Base-by-base conservation (phyloP, 2,329 filamentous ascomycete species). In the Escovopsis sp. region DNA sequence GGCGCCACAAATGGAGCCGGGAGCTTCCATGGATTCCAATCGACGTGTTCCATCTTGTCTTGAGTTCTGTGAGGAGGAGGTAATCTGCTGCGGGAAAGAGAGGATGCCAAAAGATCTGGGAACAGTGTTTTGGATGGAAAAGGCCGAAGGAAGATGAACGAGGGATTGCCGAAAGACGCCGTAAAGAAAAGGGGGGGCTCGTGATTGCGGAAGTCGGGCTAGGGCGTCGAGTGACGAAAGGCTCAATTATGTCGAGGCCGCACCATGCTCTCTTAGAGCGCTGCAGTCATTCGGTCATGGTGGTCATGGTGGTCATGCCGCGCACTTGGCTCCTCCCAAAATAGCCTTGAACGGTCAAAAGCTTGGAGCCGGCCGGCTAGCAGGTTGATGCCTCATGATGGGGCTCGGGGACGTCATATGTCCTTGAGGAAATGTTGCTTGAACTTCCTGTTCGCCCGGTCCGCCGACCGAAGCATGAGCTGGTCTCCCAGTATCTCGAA, bases 401-500 rank as follows among this genome's bases (percentile, higher is more conserved):
- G 6, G 3, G 35, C 18, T 12, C 18, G 11, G 7, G 35, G 9
- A 23, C 37, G 7, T 82, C 67, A 94, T 12, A 94, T 60, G 49
- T 84, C 78, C 39, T 78, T 72, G 48, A 87, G 68, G 54, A 85
- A 86, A 57, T 89, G 87, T 56, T 76, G 71, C 63, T 91, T 94
- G 63, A 94, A 94, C 65, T 94, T 96, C 64, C 78, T 86, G 53
- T 83, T 94, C 39, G 87, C 85, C 19, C 91, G 70, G 58, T 96
- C 89, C 12, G 82, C 78, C 3, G 89, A 80, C 10, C 87, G 73
- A 50, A 80, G 77, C 68, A 86, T 77, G 55, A 96, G 88, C 57
- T 93, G 85, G 52, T 86, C 82, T 3, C 91, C 91, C 49, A 89
- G 74, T 2, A 96, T 67, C 59, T 96, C 89, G 53, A 95, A 91